Conservation (phyloP, 495 filamentous ascomycete genomes). For the Alectoria sarmentosa region DNA sequence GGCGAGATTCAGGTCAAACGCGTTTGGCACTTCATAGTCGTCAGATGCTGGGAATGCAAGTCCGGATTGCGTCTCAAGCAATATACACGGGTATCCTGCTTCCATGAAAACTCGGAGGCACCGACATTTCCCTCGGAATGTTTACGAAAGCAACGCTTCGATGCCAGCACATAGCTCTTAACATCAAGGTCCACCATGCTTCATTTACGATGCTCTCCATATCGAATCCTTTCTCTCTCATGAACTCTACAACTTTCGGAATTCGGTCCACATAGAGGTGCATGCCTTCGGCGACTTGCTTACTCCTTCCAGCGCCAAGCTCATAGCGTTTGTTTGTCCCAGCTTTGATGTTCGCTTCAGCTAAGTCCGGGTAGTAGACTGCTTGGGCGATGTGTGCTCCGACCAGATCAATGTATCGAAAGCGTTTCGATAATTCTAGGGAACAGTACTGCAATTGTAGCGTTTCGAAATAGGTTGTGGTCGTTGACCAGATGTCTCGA, state of each 20-base stretch:
- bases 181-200: conserved; percentile 28
- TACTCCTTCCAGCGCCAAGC: background rate
- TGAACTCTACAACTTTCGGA: background rate
- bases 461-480: background rate
- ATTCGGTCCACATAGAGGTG: conserved; percentile 12
- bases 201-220: background rate
- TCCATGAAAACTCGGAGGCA: conserved; percentile 9
- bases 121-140: conserved; percentile 7
- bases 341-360: background rate
- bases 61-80: background rate
- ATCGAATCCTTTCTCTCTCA: background rate
- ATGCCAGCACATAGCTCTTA: conserved; percentile 29
- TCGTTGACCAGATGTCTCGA: background rate
- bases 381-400: conserved; percentile 16
- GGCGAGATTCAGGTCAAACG: too few relatives aligned
- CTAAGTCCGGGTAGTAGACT: conserved; percentile 9
- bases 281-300: conserved; percentile 6
- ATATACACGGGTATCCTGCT: conserved; percentile 16
- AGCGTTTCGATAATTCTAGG: too few relatives aligned
- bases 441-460: too few relatives aligned
- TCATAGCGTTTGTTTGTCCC: background rate
- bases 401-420: background rate
- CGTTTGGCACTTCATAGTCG: background rate
- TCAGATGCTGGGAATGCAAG: background rate
- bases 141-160: conserved; percentile 22